Percentiles rank a stretch among this genome's conserved stretches.
Evolutionary conservation across 345 rosid species (phyloP).

Genomic region (Ceriops tagal): DNA sequence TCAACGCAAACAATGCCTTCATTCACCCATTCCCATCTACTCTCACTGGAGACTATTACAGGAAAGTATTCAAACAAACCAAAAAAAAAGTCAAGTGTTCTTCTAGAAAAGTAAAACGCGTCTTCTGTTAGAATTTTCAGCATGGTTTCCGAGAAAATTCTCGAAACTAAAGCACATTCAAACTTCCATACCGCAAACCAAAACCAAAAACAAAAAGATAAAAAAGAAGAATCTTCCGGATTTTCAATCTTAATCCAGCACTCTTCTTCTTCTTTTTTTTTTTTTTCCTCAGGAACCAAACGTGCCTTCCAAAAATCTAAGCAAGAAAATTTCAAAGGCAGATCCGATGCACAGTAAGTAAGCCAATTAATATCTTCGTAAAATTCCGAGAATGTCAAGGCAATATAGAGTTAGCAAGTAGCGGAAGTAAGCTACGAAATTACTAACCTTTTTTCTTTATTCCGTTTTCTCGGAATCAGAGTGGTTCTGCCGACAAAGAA

Average conservation of each 20-base stretch:
- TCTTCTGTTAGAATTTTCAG: background rate
- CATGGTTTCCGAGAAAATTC: background rate
- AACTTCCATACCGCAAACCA: background rate
- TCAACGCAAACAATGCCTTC: background rate
- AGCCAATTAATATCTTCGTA: background rate
- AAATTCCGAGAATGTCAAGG: too few species aligned
- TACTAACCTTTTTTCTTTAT: too few species aligned
- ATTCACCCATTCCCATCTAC: background rate
- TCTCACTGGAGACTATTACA: background rate
- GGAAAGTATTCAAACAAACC: too few species aligned
- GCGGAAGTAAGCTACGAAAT: too few species aligned
- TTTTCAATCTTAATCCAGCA: background rate
- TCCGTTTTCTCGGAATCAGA: too few species aligned
- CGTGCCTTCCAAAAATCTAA: background rate
- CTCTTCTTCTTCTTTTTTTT: too few species aligned
- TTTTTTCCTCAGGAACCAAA: conserved; percentile 1
- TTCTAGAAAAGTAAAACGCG: too few species aligned
- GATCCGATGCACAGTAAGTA: background rate
- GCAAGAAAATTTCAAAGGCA: background rate
- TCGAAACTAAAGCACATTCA: background rate
- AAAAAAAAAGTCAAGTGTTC: background rate
- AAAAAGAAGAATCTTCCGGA: background rate
- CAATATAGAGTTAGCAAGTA: too few species aligned
- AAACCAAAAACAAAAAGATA: background rate
- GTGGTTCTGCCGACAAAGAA: background rate